Base-by-base conservation (phyloP, 1,284 basidiomycete species). In the Leccinum colubrinum region DNA sequence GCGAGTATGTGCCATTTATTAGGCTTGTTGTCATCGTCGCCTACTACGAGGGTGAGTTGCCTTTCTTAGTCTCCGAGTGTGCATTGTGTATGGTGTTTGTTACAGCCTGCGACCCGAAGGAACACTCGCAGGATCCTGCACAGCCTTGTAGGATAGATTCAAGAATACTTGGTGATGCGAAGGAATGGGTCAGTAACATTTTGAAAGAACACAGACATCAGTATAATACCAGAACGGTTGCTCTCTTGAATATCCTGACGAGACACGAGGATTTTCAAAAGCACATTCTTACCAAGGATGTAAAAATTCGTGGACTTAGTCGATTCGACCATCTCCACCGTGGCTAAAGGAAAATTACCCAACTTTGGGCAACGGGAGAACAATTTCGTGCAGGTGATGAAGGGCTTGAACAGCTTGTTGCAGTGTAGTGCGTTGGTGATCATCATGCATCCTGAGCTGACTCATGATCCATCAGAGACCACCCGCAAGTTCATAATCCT, bases 331-430 rank as follows among this genome's bases (percentile, higher is more conserved):
- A 2, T 68, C 22, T 1, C 1, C 15, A 52, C 6, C 25, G 1
- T 9, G 25, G 25, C 8, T 25, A 27, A 52, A n/a, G 46, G 46
- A 22, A 48, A 48, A 7, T 6, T 22, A 22, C 46, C 46, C 46
- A 48, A 20, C 22, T 48, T 48, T 25, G 6, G 0, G 1, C 14
- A 55, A 25, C 55, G 41, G 1, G 51, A 9, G 25, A 48, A 25
- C 3, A 64, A 59, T 55, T 72, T 72, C 51, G 65, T 56, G n/a
- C 64, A 63, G 6, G 66, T 60, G 3, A 72, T 74, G 72, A 63
- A 71, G 1, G 65, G 66, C 6, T 20, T 72, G 46, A 60, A 17
- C 3, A 66, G 61, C 54, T n/a, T 74, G 9, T 30, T 71, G 55
- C 56, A 64, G 17, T 70, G 62, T 8, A 58, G 70, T 74, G 12